Evolutionary conservation across 495 filamentous ascomycete genomes (phyloP), one percentile per base, ranked within the genome.

Genomic region (Penicilliopsis zonata): DNA sequence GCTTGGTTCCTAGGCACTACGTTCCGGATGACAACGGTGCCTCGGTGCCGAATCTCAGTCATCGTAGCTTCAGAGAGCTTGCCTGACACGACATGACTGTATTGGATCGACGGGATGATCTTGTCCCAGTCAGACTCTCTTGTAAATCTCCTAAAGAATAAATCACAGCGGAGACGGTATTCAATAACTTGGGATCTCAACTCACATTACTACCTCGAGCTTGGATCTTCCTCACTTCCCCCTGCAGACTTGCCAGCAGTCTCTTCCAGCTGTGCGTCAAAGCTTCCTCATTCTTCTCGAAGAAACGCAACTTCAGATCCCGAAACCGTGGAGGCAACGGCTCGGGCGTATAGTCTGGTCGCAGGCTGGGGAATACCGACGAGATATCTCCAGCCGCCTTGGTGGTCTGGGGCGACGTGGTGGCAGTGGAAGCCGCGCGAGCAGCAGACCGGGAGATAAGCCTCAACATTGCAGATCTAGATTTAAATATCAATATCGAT

Each of bases 341-440:
- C 24, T 69, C 49, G 3, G 70, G 63, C 13, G 69, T 54, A 18
- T 66, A 63, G 9, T 82, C 80, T 0, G 81, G 82, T 43, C 50
- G 59, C 17, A 94, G 63, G 12, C 81, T 86, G 2, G 78, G 79
- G 35, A 94, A 94, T 4, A 85, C 71, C 36, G 80, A 81, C 0
- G 82, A 85, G 31, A 94, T 93, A 48, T 90, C 78, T 3, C 86
- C 86, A 2, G 57, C 49, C 9, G 65, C 51, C 40, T 71, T 72
- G 37, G 50, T 61, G 16, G 50, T 55, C 25, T 49, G 47, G 9
- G 43, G 37, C 10, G 50, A 37, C 12, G 52, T 33, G 19, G 50
- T 36, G 25, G 57, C 49, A 2, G 55, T 58, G 14, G 57, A 59
- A 15, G 53, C 57, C 15, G 57, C 49, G 2, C 57, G 52, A 18